Percentiles rank a stretch among this genome's conserved stretches.
phyloP scores from a whole-genome alignment of 176 grass and related monocot genomes.

The Aegilops umbellulata region DNA sequence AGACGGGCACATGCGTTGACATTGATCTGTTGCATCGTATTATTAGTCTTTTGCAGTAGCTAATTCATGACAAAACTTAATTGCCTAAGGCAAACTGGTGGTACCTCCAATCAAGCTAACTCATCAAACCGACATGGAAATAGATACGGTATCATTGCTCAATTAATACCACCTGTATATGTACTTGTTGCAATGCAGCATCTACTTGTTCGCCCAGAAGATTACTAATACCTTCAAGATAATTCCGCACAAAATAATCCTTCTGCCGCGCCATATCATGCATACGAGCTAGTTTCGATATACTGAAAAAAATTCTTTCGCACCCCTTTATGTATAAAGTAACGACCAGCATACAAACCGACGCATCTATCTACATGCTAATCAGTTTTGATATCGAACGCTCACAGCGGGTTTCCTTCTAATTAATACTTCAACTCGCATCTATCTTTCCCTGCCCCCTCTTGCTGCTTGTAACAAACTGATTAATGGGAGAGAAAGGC shows the following conservation, averaged over 20 bases:
- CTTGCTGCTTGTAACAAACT: too few relatives aligned
- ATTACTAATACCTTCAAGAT: not conserved
- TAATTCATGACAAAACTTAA: not conserved
- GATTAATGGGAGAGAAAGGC: too few relatives aligned
- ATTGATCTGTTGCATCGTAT: slow-evolving; percentile 9
- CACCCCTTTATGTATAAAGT: too few relatives aligned
- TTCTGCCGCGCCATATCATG: not conserved
- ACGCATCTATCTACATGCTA: too few relatives aligned
- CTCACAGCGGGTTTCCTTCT: too few relatives aligned
- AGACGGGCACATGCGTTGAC: slow-evolving; percentile 27
- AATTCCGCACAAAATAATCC: not conserved
- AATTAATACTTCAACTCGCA: too few relatives aligned
- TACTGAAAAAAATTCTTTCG: too few relatives aligned
- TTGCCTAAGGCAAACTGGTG: not conserved
- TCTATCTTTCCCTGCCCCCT: too few relatives aligned
- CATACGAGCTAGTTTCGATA: not conserved
- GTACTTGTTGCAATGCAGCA: not conserved
- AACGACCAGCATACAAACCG: too few relatives aligned
- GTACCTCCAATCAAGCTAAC: not conserved
- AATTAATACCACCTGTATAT: not conserved
- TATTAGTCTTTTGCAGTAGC: not conserved
- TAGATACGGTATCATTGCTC: slow-evolving; percentile 1
- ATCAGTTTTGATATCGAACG: too few relatives aligned
- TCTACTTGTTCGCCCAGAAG: not conserved
- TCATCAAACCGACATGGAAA: not conserved